Percentiles rank a stretch among this genome's conserved stretches.
phyloP scores from a whole-genome alignment of 768 basidiomycete genomes.

The Chiua virens region DNA sequence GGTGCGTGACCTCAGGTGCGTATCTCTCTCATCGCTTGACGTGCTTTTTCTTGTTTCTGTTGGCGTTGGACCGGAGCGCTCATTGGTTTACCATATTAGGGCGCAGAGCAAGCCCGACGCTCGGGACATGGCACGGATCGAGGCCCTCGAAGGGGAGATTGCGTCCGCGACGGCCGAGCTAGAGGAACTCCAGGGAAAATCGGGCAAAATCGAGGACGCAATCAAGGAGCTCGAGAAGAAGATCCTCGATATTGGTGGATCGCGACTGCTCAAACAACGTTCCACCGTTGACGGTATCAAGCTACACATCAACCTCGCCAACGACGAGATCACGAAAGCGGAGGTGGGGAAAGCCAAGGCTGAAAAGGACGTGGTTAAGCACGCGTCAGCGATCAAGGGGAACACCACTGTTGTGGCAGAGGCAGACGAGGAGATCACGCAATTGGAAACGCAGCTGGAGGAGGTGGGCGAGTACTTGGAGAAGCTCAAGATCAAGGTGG shows the following conservation, averaged over 20 bases:
- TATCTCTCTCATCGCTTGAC: slow-evolving; percentile 14
- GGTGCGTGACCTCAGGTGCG: slow-evolving; percentile 78
- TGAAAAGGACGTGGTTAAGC: slow-evolving; percentile 77
- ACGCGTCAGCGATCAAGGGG: slow-evolving; percentile 52
- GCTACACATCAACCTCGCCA: slow-evolving; percentile 79
- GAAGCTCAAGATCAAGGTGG: slow-evolving; percentile 64
- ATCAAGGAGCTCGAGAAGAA: slow-evolving; percentile 88
- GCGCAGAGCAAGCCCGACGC: slow-evolving; percentile 81
- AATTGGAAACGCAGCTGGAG: slow-evolving; percentile 57
- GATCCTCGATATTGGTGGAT: slow-evolving; percentile 92
- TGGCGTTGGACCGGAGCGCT: not conserved
- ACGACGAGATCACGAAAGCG: slow-evolving; percentile 91
- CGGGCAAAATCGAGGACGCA: slow-evolving; percentile 68
- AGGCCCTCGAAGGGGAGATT: slow-evolving; percentile 72
- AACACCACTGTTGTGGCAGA: slow-evolving; percentile 59
- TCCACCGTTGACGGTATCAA: slow-evolving; percentile 89
- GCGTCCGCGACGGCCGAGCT: slow-evolving; percentile 53
- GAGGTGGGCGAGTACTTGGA: slow-evolving; percentile 60
- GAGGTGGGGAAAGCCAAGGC: slow-evolving; percentile 89
- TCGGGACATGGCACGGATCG: slow-evolving; percentile 76
- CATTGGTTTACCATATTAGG: slow-evolving; percentile 40
- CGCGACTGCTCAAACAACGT: slow-evolving; percentile 82
- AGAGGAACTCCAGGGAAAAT: slow-evolving; percentile 60
- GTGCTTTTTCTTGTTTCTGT: not conserved
- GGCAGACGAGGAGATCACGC: slow-evolving; percentile 62